A percentile compares a stretch with the other conserved stretches of the same genome.
phyloP scores from a whole-genome alignment of 495 filamentous ascomycete genomes.

The Parathielavia hyrcaniae region DNA sequence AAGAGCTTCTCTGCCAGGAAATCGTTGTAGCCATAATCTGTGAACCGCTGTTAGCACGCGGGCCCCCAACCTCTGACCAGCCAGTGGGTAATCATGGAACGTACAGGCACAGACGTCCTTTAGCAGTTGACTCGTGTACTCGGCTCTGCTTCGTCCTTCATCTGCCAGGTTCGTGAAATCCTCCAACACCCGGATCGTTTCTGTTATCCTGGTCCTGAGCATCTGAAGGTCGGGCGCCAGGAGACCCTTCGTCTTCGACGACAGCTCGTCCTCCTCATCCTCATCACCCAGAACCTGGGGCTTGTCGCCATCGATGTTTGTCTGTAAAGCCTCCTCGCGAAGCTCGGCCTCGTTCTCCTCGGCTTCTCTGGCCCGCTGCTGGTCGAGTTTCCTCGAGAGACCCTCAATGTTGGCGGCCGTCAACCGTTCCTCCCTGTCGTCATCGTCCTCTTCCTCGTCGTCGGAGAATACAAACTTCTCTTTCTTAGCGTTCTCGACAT shows the following conservation, averaged over 20 bases:
- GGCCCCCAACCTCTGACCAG: not conserved
- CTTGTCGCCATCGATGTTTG: conserved; percentile 82
- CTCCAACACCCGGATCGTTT: conserved; percentile 84
- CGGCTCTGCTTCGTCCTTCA: conserved; percentile 68
- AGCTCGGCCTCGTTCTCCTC: conserved; percentile 74
- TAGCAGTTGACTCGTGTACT: conserved; percentile 78
- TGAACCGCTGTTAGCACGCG: conserved; percentile 2
- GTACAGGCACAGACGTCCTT: conserved; percentile 79
- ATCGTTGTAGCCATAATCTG: conserved; percentile 75
- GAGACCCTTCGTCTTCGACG: conserved; percentile 44
- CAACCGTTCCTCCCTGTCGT: conserved; percentile 81
- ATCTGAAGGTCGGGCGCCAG: conserved; percentile 86
- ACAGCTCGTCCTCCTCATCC: conserved; percentile 41
- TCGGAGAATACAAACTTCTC: conserved; percentile 77
- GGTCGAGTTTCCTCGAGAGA: conserved; percentile 73
- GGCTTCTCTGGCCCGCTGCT: conserved; percentile 59
- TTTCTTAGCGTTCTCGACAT: conserved; percentile 58
- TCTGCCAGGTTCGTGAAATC: conserved; percentile 76
- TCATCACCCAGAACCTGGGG: conserved; percentile 64
- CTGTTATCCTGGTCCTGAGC: conserved; percentile 82
- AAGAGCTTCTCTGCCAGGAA: conserved; percentile 37
- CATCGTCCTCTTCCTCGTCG: conserved; percentile 87
- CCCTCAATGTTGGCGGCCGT: conserved; percentile 96
- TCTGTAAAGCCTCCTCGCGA: conserved; percentile 84
- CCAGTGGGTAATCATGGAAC: not conserved